Evolutionary conservation across 768 basidiomycete species (phyloP).

Genomic region (Trametes cingulata): DNA sequence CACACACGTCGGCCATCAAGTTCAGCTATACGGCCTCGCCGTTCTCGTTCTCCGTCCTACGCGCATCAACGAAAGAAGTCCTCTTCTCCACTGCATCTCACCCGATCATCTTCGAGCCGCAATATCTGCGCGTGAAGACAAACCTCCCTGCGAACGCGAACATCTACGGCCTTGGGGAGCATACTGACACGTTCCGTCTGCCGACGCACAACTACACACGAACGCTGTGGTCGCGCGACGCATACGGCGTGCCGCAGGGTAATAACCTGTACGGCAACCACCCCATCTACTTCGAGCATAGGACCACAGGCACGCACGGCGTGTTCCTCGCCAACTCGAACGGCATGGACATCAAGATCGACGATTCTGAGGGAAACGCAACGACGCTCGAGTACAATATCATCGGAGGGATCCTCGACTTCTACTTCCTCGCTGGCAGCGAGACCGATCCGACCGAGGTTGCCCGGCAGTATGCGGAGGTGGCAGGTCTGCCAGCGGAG

Average conservation of each 20-base stretch:
- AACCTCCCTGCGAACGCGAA: slow-evolving; percentile 59
- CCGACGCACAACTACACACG: slow-evolving; percentile 41
- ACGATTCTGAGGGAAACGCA: slow-evolving; percentile 35
- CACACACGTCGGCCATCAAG: slow-evolving; percentile 44
- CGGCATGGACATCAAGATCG: slow-evolving; percentile 78
- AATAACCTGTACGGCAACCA: slow-evolving; percentile 75
- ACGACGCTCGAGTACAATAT: slow-evolving; percentile 69
- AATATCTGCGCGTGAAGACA: slow-evolving; percentile 75
- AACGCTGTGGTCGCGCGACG: slow-evolving; percentile 68
- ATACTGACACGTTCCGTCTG: slow-evolving; percentile 65
- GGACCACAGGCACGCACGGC: slow-evolving; percentile 64
- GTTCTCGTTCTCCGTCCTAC: slow-evolving; percentile 60
- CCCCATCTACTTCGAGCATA: slow-evolving; percentile 73
- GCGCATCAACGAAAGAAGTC: slow-evolving; percentile 49
- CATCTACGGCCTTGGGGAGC: slow-evolving; percentile 80
- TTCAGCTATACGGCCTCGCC: slow-evolving; percentile 63
- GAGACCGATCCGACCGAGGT: slow-evolving; percentile 56
- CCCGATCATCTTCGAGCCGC: slow-evolving; percentile 72
- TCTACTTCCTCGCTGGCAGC: slow-evolving; percentile 77
- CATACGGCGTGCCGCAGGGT: slow-evolving; percentile 55
- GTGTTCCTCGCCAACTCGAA: slow-evolving; percentile 71
- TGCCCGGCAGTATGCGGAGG: slow-evolving; percentile 66
- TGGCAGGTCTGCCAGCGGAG: slow-evolving; percentile 67
- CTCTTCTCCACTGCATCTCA: slow-evolving; percentile 63
- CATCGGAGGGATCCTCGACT: slow-evolving; percentile 76